A percentile compares a stretch with the other conserved stretches of the same genome.
These are phyloP conservation scores for Aspergillus piperis DNA, from an alignment of 2,329 filamentous ascomycete species.

Conservation along the genomic window DNA sequence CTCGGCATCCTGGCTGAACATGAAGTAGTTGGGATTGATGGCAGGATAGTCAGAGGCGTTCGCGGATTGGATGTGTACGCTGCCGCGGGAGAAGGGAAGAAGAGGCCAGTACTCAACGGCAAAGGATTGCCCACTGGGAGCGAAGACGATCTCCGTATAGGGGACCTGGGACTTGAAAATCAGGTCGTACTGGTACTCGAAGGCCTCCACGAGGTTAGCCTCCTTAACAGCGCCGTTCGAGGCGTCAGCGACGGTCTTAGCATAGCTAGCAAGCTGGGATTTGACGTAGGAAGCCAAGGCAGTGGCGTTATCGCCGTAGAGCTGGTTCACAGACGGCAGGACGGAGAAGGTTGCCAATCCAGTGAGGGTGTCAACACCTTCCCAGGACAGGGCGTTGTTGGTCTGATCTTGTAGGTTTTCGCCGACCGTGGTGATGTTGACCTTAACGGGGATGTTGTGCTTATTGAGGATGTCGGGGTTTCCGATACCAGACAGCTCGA, in stretches of 20 bases:
- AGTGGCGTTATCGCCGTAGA: conserved; percentile 26
- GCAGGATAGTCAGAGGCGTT: conserved; percentile 20
- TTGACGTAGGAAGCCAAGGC: conserved; percentile 23
- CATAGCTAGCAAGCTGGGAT: conserved; percentile 27
- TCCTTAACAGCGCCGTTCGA: conserved; percentile 28
- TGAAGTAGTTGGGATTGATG: conserved; percentile 34
- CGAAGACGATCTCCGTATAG: conserved; percentile 27
- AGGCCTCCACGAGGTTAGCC: conserved; percentile 22
- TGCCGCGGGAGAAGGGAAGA: conserved; percentile 30
- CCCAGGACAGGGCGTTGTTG: conserved; percentile 26
- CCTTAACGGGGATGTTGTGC: conserved; percentile 28
- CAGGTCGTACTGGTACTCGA: conserved; percentile 28
- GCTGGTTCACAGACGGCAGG: conserved; percentile 23
- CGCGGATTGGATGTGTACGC: conserved; percentile 14
- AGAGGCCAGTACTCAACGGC: conserved; percentile 29
- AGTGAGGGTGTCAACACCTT: conserved; percentile 18
- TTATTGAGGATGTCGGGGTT: conserved; percentile 32
- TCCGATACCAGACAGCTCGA: conserved; percentile 64
- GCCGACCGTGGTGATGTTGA: conserved; percentile 46
- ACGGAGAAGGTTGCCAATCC: conserved; percentile 26
- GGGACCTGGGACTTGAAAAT: conserved; percentile 29
- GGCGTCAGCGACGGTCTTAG: conserved; percentile 21
- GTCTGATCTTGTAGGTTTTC: conserved; percentile 53
- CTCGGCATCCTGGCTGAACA: conserved; percentile 25
- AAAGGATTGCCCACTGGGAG: conserved; percentile 20